Base-by-base conservation (phyloP, 2,329 filamentous ascomycete species). In the Pestalotiopsis sp. region DNA sequence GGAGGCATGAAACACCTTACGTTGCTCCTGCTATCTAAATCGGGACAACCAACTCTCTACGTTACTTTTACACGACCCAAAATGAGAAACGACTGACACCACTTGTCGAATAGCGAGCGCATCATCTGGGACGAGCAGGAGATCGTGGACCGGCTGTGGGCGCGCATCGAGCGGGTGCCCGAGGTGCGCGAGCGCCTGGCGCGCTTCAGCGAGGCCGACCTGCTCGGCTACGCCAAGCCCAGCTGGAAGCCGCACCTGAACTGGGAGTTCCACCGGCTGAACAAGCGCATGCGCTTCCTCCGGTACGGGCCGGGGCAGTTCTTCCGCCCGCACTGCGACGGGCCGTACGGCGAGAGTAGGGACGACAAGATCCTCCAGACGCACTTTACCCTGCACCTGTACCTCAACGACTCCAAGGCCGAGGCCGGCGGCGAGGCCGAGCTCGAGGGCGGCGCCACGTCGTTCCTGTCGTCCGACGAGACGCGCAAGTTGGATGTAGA, bases 201-300 rank as follows among this genome's bases (percentile, higher is more conserved):
- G 1, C 73, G 75, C 2, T 74, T 84, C 20, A 74, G 79, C 0
- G 71, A 77, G 25, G 73, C 78, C 6, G 68, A 73, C 49, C 45
- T 77, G 3, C 69, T 80, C 12, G 84, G 83, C 73, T 84, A 83
- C 73, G 71, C 81, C 68, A 81, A 75, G 11, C 66, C 62, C 3
- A 66, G 66, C 23, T 68, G 69, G 23, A 68, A 68, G 31, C 70
- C 71, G 11, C 59, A 52, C 23, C 36, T 66, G 3, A 71, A 3
- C 71, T 85, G 85, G 83, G 75, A 77, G 63, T 85, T 87, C 71
- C 70, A 77, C 41, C 72, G 90, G 11, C 77, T 93, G 57, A 96
- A 96, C 77, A 88, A 94, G 76, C 82, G 92, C 45, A 86, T 95
- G 86, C 83, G 93, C 36, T 95, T 95, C 74, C 80, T 97, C 64